Percentiles rank a stretch among this genome's conserved stretches.
These are phyloP conservation scores for Boehmeria nivea DNA, from an alignment of 306 rosid genomes.

Conservation along the genomic window DNA sequence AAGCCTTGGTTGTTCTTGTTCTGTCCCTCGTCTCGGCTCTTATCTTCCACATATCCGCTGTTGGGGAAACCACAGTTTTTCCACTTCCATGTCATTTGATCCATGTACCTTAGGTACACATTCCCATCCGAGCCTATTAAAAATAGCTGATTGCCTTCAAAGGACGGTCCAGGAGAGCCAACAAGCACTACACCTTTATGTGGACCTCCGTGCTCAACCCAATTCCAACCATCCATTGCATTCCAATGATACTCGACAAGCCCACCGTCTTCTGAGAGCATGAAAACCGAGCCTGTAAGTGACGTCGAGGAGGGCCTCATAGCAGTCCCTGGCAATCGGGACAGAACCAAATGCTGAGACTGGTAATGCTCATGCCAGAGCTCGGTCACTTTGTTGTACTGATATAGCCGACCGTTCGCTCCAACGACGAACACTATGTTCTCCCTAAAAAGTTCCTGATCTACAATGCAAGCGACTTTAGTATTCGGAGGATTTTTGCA, in stretches of 20 bases:
- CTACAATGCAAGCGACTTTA: conserved; percentile 59
- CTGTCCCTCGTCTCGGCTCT: conserved; percentile 20
- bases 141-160: conserved; percentile 62
- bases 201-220: conserved; percentile 96
- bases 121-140: conserved; percentile 85
- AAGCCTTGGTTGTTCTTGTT: conserved; percentile 19
- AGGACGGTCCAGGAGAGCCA: conserved; percentile 78
- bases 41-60: conserved; percentile 29
- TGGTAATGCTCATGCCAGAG: conserved; percentile 93
- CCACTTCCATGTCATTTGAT: conserved; percentile 75
- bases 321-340: conserved; percentile 68
- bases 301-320: conserved; percentile 50
- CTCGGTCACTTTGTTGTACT: conserved; percentile 81
- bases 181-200: conserved; percentile 54
- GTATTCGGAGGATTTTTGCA: conserved; percentile 64
- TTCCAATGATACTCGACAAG: conserved; percentile 87
- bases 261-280: conserved; percentile 77
- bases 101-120: conserved; percentile 73
- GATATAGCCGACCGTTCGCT: conserved; percentile 73
- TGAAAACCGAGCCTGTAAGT: conserved; percentile 77
- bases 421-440: conserved; percentile 71
- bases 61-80: conserved; percentile 74
- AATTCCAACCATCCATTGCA: conserved; percentile 69
- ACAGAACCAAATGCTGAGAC: conserved; percentile 76
- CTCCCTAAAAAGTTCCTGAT: conserved; percentile 77